Percentiles rank a stretch among this genome's conserved stretches.
phyloP scores from a whole-genome alignment of 768 basidiomycete species.

The Lactarius sanguifluus region DNA sequence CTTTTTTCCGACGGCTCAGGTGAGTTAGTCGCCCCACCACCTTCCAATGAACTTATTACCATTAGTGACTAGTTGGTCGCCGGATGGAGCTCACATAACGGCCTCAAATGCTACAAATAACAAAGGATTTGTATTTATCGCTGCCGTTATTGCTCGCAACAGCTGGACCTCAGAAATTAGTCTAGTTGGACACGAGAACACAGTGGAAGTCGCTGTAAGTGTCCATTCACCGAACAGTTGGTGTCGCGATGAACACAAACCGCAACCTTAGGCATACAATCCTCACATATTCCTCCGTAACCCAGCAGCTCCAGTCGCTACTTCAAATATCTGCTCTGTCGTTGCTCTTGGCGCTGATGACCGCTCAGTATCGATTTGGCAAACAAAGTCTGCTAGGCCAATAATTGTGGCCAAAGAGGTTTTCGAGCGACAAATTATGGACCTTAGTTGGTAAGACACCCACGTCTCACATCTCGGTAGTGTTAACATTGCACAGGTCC shows the following conservation, averaged over 20 bases:
- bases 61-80: slow-evolving; percentile 76
- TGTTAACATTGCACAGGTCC: slow-evolving; percentile 56
- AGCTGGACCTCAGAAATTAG: slow-evolving; percentile 92
- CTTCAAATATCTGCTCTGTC: slow-evolving; percentile 85
- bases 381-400: slow-evolving; percentile 88
- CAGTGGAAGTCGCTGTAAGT: slow-evolving; percentile 90
- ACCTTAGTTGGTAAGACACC: slow-evolving; percentile 80
- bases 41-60: neutral
- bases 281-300: slow-evolving; percentile 91
- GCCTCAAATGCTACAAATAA: slow-evolving; percentile 97
- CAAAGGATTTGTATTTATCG: slow-evolving; percentile 95
- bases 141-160: slow-evolving; percentile 88
- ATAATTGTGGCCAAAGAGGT: slow-evolving; percentile 92
- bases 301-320: slow-evolving; percentile 60
- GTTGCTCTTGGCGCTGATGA: slow-evolving; percentile 94
- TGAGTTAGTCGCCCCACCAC: slow-evolving; percentile 33
- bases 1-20: slow-evolving; percentile 92
- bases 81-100: slow-evolving; percentile 97
- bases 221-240: neutral
- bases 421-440: slow-evolving; percentile 93
- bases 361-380: slow-evolving; percentile 93
- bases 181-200: slow-evolving; percentile 95
- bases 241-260: neutral
- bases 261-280: slow-evolving; percentile 73
- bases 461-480: neutral